Evolutionary conservation across 139 green algal species (phyloP).

Genomic region (Chlorella sp.): DNA sequence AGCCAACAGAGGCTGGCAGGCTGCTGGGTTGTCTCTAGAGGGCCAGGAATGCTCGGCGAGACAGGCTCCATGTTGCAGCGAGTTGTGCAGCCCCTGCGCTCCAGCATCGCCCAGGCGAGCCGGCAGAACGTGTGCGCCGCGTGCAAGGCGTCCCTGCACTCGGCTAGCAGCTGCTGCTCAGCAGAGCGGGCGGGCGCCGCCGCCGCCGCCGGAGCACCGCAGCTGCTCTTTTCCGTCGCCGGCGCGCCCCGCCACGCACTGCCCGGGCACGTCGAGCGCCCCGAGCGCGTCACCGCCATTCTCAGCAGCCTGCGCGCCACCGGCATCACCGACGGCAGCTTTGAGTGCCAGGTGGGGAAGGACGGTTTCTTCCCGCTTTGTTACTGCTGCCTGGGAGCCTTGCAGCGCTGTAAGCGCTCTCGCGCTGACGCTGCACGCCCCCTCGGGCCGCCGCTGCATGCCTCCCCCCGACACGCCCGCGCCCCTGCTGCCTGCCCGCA

Average conservation of each 20-base stretch:
- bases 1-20: too few relatives aligned
- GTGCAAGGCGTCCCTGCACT: too few relatives aligned
- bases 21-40: too few relatives aligned
- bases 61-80: too few relatives aligned
- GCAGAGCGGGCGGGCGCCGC: not conserved
- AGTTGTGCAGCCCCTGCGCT: too few relatives aligned
- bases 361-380: not conserved
- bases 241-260: not conserved
- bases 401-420: not conserved
- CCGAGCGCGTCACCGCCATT: not conserved
- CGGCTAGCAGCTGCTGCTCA: too few relatives aligned
- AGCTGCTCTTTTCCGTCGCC: not conserved
- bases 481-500: not conserved
- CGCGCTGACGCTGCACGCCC: not conserved
- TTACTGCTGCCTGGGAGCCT: not conserved
- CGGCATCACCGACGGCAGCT: not conserved
- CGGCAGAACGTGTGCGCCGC: too few relatives aligned
- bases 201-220: not conserved
- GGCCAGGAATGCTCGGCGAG: too few relatives aligned
- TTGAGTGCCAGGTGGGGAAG: not conserved
- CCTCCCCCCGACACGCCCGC: not conserved
- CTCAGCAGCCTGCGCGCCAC: not conserved
- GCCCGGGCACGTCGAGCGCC: slow-evolving; percentile 18
- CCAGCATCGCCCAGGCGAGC: too few relatives aligned
- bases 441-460: not conserved